phyloP scores from a whole-genome alignment of 2,329 filamentous ascomycete species.

The Trichoderma sp. region DNA sequence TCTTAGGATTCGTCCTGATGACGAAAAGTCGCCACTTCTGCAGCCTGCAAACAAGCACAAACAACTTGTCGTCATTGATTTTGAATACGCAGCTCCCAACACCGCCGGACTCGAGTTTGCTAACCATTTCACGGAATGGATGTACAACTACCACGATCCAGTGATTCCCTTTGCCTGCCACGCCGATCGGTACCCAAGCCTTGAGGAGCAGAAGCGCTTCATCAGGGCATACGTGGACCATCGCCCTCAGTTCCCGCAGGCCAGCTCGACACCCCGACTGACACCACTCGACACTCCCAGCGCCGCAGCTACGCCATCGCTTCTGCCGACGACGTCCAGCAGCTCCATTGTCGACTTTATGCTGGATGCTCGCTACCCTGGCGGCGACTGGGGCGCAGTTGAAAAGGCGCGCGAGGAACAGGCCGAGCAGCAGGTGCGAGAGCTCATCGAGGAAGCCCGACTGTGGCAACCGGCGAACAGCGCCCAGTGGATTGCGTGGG shows the following conservation, averaged over 20 bases:
- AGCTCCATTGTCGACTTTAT: conserved; percentile 69
- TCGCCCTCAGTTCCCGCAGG: conserved; percentile 61
- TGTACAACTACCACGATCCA: conserved; percentile 90
- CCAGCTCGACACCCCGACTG: conserved; percentile 50
- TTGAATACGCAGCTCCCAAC: conserved; percentile 94
- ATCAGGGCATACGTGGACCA: conserved; percentile 85
- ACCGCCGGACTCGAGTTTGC: conserved; percentile 85
- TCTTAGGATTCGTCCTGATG: conserved; percentile 65
- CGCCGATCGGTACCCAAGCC: conserved; percentile 67
- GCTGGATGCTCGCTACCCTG: conserved; percentile 68
- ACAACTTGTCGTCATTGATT: conserved; percentile 95
- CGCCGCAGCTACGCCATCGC: conserved; percentile 32
- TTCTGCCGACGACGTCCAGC: conserved; percentile 38
- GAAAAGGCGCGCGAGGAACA: conserved; percentile 62
- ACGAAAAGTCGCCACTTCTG: conserved; percentile 79
- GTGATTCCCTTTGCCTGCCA: conserved; percentile 65
- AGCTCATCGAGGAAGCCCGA: conserved; percentile 72
- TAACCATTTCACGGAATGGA: conserved; percentile 98
- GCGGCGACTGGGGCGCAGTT: conserved; percentile 48
- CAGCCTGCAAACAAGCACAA: conserved; percentile 92
- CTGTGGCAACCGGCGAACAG: conserved; percentile 88
- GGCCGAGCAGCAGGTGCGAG: conserved; percentile 64
- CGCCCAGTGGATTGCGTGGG: conserved; percentile 92
- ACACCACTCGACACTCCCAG: conserved; percentile 41
- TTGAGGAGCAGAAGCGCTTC: conserved; percentile 80